Evolutionary conservation across 306 rosid genomes (phyloP).

Genomic region (Prunus campanulata): DNA sequence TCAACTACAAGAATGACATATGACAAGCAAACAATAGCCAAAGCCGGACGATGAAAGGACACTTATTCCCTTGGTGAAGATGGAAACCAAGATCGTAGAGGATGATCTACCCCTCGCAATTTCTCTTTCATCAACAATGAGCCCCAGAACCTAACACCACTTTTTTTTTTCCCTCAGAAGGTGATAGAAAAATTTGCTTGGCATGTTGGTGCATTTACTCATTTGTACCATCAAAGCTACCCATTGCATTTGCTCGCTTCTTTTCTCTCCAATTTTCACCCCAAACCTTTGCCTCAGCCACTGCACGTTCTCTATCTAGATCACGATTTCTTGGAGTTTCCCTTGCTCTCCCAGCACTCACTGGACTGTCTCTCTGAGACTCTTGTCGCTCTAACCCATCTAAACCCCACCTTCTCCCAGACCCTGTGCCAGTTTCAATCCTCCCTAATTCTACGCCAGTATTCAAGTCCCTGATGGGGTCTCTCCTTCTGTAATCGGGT

Average conservation of each 20-base stretch:
- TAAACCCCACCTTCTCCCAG: conserved; percentile 80
- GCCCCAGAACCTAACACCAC: conserved; percentile 29
- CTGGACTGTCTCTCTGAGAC: conserved; percentile 79
- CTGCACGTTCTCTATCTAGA: conserved; percentile 89
- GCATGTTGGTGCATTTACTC: conserved; percentile 42
- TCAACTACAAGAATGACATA: conserved; percentile 40
- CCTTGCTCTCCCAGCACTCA: conserved; percentile 69
- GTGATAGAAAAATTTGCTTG: conserved; percentile 19
- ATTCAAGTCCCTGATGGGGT: conserved; percentile 51
- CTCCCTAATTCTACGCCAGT: conserved; percentile 46
- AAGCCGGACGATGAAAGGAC: conserved; percentile 39
- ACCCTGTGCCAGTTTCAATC: conserved; percentile 66
- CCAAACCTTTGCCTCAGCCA: conserved; percentile 96
- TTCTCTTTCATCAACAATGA: conserved; percentile 25
- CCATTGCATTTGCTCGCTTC: conserved; percentile 70
- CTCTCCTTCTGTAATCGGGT: conserved; percentile 72
- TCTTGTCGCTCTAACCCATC: conserved; percentile 74
- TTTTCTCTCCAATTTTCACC: conserved; percentile 97
- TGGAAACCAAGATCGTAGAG: conserved; percentile 44
- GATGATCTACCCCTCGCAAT: conserved; percentile 28
- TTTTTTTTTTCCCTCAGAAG: conserved; percentile 17
- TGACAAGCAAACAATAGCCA: conserved; percentile 37
- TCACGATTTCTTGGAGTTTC: conserved; percentile 87
- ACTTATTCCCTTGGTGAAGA: conserved; percentile 32
- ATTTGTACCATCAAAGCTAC: conserved; percentile 85